Base-by-base conservation (phyloP, 495 filamentous ascomycete species). In the Hyaloscypha hepaticicola region DNA sequence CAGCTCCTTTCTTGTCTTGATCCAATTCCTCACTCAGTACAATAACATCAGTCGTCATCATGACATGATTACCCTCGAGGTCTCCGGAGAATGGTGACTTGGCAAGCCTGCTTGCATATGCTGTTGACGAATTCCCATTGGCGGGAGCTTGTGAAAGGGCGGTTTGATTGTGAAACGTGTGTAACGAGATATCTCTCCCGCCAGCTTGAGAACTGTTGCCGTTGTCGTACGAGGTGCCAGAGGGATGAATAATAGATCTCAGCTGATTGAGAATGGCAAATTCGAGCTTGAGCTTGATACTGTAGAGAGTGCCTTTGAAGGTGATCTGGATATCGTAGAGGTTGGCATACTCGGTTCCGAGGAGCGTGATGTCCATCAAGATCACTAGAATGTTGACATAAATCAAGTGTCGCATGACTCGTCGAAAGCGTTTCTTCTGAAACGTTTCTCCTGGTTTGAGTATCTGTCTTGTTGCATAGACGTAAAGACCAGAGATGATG, bases 401-500 rank as follows among this genome's bases (percentile, higher is more conserved):
- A 9, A 75, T 66, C 9, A 75, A 69, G 60, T 67, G 61, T n/a
- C 29, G 22, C 49, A 63, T 63, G 51, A 63, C 61, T 14, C 38
- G 61, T 5, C 61, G 61, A 25, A 31, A 29, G 49, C 61, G 61
- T 27, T 63, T 52, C 61, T 55, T 63, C 33, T 63, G 61, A 27
- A 63, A 63, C 19, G 33, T 28, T 29, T 24, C 49, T 16, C 50
- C 52, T 27, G 61, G 75, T 33, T 79, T 79, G 3, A 86, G 78
- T 14, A 86, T 71, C 50, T 74, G 79, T 22, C 76, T 75, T 14
- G 82, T 84, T 56, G 82, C 80, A 69, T 77, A 79, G 2, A 88
- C 76, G 67, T 87, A 88, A 1, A 88, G 65, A 19, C 77, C 80
- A 3, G 85, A 87, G 29, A 88, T 77, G n/a, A 83, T 73, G 33